Conservation (phyloP, 352 stramenopile genomes). For the Globisporangium cederbergense region DNA sequence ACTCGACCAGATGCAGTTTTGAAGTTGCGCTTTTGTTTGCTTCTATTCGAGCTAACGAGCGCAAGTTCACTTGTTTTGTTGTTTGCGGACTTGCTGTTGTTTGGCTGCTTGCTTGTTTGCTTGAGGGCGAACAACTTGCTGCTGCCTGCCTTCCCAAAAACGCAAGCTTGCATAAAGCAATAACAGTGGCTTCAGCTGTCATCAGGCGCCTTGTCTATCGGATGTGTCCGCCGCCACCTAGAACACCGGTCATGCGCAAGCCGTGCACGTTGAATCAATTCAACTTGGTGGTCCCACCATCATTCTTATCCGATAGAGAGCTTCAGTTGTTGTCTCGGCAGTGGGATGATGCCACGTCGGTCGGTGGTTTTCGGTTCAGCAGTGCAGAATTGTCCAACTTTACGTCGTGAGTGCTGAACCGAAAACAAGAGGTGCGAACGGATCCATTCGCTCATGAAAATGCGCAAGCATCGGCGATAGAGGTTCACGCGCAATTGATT, state of each 20-base stretch:
- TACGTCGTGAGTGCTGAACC: not conserved
- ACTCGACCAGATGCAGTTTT: not conserved
- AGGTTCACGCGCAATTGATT: not conserved
- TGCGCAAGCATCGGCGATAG: slow-evolving; percentile 1
- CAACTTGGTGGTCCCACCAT: not conserved
- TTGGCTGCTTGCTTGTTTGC: too few species aligned
- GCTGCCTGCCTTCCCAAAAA: too few species aligned
- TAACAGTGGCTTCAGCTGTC: too few species aligned
- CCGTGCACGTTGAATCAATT: not conserved
- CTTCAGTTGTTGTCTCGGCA: not conserved
- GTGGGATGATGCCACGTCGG: not conserved
- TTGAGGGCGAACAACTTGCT: too few species aligned
- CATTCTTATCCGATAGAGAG: slow-evolving; percentile 7
- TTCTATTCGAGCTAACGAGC: too few species aligned
- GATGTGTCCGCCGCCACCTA: too few species aligned
- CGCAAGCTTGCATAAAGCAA: too few species aligned
- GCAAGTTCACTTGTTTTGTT: not conserved
- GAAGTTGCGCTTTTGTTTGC: not conserved
- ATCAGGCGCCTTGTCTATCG: too few species aligned
- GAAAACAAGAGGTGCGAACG: not conserved
- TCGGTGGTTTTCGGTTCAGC: not conserved
- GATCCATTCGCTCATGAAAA: not conserved
- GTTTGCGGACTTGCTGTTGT: too few species aligned
- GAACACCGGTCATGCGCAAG: not conserved
- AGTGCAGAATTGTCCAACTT: not conserved